Conservation (phyloP, 2,329 filamentous ascomycete species). For the Leptographium flavum region DNA sequence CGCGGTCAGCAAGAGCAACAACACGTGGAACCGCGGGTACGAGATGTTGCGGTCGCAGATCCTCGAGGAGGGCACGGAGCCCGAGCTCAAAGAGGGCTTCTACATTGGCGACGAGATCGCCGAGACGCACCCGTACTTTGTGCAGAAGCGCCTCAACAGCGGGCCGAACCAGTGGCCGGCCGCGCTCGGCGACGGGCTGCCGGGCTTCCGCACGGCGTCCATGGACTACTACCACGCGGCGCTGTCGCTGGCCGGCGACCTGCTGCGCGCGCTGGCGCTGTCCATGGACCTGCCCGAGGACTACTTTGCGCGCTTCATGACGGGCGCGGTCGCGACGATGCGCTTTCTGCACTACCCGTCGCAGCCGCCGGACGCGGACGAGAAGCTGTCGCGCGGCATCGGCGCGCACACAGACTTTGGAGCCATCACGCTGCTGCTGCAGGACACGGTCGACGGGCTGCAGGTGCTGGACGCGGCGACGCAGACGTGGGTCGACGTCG, state of each 20-base stretch:
- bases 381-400: constrained; percentile 15
- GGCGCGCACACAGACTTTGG: constrained; percentile 38
- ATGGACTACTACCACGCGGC: constrained; percentile 18
- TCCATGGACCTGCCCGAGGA: constrained; percentile 15
- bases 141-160: constrained; percentile 20
- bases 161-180: constrained; percentile 19
- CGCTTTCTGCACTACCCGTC: constrained; percentile 40
- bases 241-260: constrained; percentile 14
- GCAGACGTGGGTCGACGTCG: constrained; percentile 29
- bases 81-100: constrained; percentile 26
- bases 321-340: constrained; percentile 38
- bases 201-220: constrained; percentile 18
- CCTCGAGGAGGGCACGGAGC: constrained; percentile 15
- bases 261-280: constrained; percentile 17
- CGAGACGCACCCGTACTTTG: constrained; percentile 10
- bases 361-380: constrained; percentile 10
- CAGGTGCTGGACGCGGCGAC: constrained; percentile 28
- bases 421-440: constrained; percentile 38
- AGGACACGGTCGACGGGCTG: constrained; percentile 32
- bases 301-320: constrained; percentile 25
- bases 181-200: constrained; percentile 13
- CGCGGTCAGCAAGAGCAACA: constrained; percentile 17
- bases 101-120: constrained; percentile 22
- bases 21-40: constrained; percentile 22
- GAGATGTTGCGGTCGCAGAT: constrained; percentile 20